Conservation (phyloP, 495 filamentous ascomycete genomes). For the Aspergillus haitiensis region DNA sequence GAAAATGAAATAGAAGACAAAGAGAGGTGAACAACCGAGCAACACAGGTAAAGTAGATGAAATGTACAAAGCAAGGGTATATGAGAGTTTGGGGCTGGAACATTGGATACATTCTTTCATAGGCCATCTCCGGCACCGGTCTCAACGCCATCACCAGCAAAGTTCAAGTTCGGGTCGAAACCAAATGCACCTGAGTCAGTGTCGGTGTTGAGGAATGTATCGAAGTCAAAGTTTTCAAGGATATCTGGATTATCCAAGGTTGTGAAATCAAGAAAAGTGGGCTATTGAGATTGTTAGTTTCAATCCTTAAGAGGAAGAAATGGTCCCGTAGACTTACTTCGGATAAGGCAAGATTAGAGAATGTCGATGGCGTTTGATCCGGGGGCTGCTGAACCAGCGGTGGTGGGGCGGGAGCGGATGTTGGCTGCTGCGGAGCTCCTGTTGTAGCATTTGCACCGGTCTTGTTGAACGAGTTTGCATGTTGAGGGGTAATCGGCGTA, state of each 20-base stretch:
- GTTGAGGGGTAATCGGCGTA: slow-evolving; percentile 84
- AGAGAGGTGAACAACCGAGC: slow-evolving; percentile 28
- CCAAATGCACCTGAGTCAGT: slow-evolving; percentile 51
- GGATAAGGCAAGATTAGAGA: slow-evolving; percentile 39
- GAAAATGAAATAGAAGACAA: slow-evolving; percentile 24
- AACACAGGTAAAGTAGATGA: slow-evolving; percentile 23
- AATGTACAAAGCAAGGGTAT: slow-evolving; percentile 54
- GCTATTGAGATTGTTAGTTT: slow-evolving; percentile 27
- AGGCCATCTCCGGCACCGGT: slow-evolving; percentile 49
- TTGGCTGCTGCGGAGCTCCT: slow-evolving; percentile 40
- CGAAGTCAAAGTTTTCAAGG: slow-evolving; percentile 94
- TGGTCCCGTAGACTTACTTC: slow-evolving; percentile 37
- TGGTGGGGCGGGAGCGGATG: slow-evolving; percentile 43
- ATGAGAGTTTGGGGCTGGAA: slow-evolving; percentile 44
- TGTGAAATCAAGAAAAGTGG: slow-evolving; percentile 58
- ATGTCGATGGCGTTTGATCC: slow-evolving; percentile 44
- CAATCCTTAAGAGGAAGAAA: slow-evolving; percentile 28
- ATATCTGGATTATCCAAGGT: slow-evolving; percentile 63
- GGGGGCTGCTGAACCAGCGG: slow-evolving; percentile 47
- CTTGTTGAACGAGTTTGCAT: slow-evolving; percentile 62
- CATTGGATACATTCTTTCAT: slow-evolving; percentile 43
- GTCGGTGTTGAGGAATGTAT: slow-evolving; percentile 80
- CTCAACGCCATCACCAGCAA: slow-evolving; percentile 51
- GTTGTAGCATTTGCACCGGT: slow-evolving; percentile 54
- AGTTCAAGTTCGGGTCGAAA: slow-evolving; percentile 52